Base-by-base conservation (phyloP, 495 filamentous ascomycete species). In the Aspergillus diversus region DNA sequence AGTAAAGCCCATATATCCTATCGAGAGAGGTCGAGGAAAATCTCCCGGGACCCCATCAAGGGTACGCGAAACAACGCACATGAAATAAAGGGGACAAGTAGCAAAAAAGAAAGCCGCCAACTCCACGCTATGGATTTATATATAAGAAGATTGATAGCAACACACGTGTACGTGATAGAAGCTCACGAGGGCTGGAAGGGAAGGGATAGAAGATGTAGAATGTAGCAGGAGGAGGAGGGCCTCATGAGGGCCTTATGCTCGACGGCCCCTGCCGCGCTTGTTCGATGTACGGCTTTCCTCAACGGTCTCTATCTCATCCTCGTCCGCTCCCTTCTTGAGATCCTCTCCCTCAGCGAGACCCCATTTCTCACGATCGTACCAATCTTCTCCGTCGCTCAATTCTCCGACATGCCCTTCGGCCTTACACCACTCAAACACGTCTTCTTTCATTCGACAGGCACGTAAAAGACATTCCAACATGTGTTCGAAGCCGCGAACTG, bases 301-400 rank as follows among this genome's bases (percentile, higher is more conserved):
- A 34, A 85, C 80, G 56, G 84, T 83, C 68, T 92, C 90, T 57
- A 92, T 89, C 65, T 97, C 93, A 59, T 97, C 93, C 66, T 97
- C 93, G 60, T 97, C 92, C 56, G 90, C 87, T 3, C 93, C 93
- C 72, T 97, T 97, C 73, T 91, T 92, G 13, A 97, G 80, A 71
- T 92, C 90, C 66, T 92, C 91, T 4, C 75, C 77, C 42, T 79
- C 76, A 3, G 88, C 88, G 47, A 97, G 73, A 4, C 87, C 87
- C 93, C 92, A 97, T 79, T 90, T 89, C 70, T 95, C 91, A 59
- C 86, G 86, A 69, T 97, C 93, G 72, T 96, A 96, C 92, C 93
- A 97, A 71, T 97, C 93, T 77, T 97, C 93, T 4, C 92, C 92
- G 69, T 97, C 93, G 37, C 90, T 93, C 86, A 97, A 79, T 57